Evolutionary conservation across 169 alveolate species (phyloP).

Genomic region (Plasmodium cynomolgi): DNA sequence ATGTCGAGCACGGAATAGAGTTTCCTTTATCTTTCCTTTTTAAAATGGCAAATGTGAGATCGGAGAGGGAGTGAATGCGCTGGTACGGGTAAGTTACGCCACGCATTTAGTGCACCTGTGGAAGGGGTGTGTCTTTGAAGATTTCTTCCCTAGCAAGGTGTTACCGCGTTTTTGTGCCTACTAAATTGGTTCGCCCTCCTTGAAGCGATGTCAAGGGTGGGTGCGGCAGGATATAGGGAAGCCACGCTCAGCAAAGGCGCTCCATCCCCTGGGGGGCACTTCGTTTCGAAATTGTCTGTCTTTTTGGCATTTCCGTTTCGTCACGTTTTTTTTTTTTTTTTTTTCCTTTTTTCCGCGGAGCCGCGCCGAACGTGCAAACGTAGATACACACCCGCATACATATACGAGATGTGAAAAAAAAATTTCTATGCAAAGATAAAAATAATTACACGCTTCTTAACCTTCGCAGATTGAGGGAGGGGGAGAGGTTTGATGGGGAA

Average conservation of each 20-base stretch:
- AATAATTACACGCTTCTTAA: background rate
- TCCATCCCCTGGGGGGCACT: background rate
- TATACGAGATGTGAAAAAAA: background rate
- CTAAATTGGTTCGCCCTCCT: background rate
- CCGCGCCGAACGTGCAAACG: background rate
- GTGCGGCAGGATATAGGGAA: background rate
- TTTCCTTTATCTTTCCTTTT: background rate
- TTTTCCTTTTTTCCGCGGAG: background rate
- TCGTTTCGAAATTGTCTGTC: background rate
- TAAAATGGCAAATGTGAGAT: background rate
- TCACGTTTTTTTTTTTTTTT: background rate
- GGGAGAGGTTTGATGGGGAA: background rate
- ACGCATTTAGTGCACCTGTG: background rate
- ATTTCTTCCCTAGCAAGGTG: background rate
- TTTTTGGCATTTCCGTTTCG: background rate
- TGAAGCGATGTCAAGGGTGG: background rate
- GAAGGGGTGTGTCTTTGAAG: background rate
- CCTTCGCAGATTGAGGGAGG: background rate
- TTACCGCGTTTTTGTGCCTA: background rate
- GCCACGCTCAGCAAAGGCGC: background rate
- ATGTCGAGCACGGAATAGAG: background rate
- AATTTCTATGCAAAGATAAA: background rate
- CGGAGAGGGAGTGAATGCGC: background rate
- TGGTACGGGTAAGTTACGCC: background rate
- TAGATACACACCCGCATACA: background rate